Evolutionary conservation across 1,139 yeast genomes (phyloP), one percentile per base, ranked within the genome.

Genomic region (Chernovozyma aurita): DNA sequence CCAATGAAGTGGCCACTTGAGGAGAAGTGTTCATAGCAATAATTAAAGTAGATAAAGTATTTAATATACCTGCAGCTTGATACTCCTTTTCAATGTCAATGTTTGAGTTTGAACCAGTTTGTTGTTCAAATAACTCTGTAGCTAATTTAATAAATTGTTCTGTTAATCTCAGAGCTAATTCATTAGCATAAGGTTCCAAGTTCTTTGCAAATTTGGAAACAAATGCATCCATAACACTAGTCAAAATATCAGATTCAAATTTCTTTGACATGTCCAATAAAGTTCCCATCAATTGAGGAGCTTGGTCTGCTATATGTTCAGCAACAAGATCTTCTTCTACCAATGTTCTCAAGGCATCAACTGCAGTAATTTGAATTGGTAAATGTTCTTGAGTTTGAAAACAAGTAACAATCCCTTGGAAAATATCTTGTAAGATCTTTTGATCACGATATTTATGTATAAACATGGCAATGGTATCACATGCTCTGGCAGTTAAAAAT

Each of bases 401-500:
- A 47, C 76, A 70, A 16, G 46, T 48, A 30, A 69, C 65, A 21
- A 72, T 63, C 3, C 66, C 73, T 38, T 66, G 65, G 53, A 69
- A 74, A 18, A 74, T 61, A 17, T 61, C 63, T 40, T 69, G 67
- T 43, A 73, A 61, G 3, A 71, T 61, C 31, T 59, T 52, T 35
- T 55, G 53, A 43, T 73, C 76, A 21, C 55, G 47, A 44, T 67
- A 74, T 28, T 58, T 56, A 34, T 56, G 54, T 21, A 55, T 49
- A 39, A 72, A 69, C 57, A 71, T 61, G 4, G 79, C 74, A 37
- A 75, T 52, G 9, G 78, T 71, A 45, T 74, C 80, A 52, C 79
- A 73, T 15, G 80, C 78, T 48, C 80, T 61, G 2, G 79, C 77
- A 28, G 76, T 69, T 39, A 76, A 61, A 71, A 73, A 76, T 17